Conservation (phyloP, 1,139 yeast genomes). For the Zygosaccharomyces sapae region DNA sequence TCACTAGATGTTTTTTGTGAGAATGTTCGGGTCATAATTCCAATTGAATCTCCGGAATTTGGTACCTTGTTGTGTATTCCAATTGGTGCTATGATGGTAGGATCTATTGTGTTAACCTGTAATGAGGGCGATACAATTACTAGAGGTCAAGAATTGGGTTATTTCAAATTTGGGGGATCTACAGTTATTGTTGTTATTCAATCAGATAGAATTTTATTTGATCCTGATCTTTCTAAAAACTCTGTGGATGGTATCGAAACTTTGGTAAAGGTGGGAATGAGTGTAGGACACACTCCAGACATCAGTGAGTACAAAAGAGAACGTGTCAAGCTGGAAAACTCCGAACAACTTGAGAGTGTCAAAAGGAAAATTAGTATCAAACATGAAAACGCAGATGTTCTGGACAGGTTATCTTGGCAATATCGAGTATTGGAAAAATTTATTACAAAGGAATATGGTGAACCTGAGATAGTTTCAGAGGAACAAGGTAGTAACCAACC, state of each 20-base stretch:
- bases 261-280: constrained; percentile 82
- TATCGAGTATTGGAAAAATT: constrained; percentile 25
- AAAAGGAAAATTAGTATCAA: constrained; percentile 56
- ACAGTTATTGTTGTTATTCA: constrained; percentile 66
- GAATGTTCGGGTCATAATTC: constrained; percentile 72
- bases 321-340: constrained; percentile 46
- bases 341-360: constrained; percentile 50
- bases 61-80: constrained; percentile 77
- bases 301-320: constrained; percentile 49
- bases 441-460: constrained; percentile 13
- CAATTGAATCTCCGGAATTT: constrained; percentile 67
- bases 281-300: constrained; percentile 70
- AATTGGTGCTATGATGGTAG: constrained; percentile 99
- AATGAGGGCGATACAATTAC: constrained; percentile 52
- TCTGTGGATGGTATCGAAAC: constrained; percentile 74
- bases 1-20: constrained; percentile 90
- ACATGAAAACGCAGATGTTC: constrained; percentile 21
- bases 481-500: constrained; percentile 1
- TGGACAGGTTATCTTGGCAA: constrained; percentile 38
- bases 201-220: constrained; percentile 48
- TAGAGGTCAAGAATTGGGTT: constrained; percentile 84
- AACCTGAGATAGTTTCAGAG: constrained; percentile 8
- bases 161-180: constrained; percentile 94
- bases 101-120: constrained; percentile 76
- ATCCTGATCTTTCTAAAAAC: constrained; percentile 66